Base-by-base conservation (phyloP, 2,329 filamentous ascomycete species). In the Cephalotrichum gorgonifer region DNA sequence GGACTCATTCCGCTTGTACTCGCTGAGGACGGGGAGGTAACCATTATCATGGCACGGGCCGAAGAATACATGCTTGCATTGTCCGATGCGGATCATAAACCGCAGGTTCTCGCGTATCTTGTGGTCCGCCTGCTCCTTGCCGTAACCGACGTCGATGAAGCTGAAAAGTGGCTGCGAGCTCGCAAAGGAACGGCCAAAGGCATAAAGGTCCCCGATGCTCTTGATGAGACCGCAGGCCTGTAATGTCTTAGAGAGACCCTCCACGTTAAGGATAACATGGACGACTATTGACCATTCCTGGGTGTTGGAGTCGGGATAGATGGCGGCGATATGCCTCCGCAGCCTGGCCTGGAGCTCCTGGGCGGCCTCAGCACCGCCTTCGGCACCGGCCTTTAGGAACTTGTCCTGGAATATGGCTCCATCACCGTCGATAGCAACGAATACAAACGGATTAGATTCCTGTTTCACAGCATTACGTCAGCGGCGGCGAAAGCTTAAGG, bases 51-150 rank as follows among this genome's bases (percentile, higher is more conserved):
- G 78, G 2, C 77, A 81, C 43, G 81, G 70, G 43, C 80, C 81
- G 39, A 84, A 65, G 30, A 83, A 62, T 43, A 84, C 69, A 54
- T 80, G 74, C 57, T 74, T 78, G 67, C 81, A 84, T 75, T 78
- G 54, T 1, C 20, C 28, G 55, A 43, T 51, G 26, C 43, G 55
- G 47, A 56, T 48, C 63, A 65, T 65, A 25, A 62, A 38, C 28
- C 64, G 57, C 43, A 65, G 56, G 33, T 62, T 57, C 56, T 64
- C 62, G 9, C 61, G 58, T 54, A 84, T 75, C 60, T 83, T 83
- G 43, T 71, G 71, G 57, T 79, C 76, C 7, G 75, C 73, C 45
- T 74, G 68, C 56, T 81, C 77, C 59, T 79, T 80, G 39, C 73
- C 73, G 54, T 71, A 64, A 33, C 79, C 79, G 46, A 83, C 71